Base-by-base conservation (phyloP, 129 eudicot species). In the Centrapalus pauciflorus region DNA sequence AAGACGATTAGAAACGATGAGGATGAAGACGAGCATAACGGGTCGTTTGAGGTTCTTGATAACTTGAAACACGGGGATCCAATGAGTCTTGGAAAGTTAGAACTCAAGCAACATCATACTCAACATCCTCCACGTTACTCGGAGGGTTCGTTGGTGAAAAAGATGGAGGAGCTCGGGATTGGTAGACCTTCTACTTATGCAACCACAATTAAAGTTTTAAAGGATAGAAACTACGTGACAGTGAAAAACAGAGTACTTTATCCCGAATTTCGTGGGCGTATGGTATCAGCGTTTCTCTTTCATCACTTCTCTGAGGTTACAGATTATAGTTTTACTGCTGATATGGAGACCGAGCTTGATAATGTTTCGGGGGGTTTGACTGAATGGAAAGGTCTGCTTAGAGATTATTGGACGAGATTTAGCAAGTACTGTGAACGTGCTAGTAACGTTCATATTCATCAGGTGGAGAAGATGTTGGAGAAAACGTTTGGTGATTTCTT, bases 181-280 rank as follows among this genome's bases (percentile, higher is more conserved):
- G 99, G 99, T 64, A 80, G 99, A 72, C 99, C 96, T 17, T 93
- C 99, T 12, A 93, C 99, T n/a, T 93, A 93, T 41, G 99, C 99
- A 43, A 63, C 74, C 63, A 93, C 95, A 30, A 79, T 93, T 14
- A 88, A 88, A 77, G 96, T 89, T 27, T 71, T 93, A 28, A 82
- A 84, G 59, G 99, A 93, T 72, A 82, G 99, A 76, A 88, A 89
- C 16, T 93, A 93, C 9, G 84, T 93, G 49, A 82, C 81, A 4
- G 72, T 73, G 25, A 86, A 89, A 80, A 76, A 55, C 67, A 78
- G 95, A 50, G 67, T 77, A 6, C 52, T 93, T 25, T 76, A 62
- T 74, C 96, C 96, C 0, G 99, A 93, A 64, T 93, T 93, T 65
- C 99, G 99, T 11, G 99, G 99, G 33, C 90, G 99, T 20, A 93